Base-by-base conservation (phyloP, 2,329 filamentous ascomycete species). In the Ophidiomyces ophidiicola region DNA sequence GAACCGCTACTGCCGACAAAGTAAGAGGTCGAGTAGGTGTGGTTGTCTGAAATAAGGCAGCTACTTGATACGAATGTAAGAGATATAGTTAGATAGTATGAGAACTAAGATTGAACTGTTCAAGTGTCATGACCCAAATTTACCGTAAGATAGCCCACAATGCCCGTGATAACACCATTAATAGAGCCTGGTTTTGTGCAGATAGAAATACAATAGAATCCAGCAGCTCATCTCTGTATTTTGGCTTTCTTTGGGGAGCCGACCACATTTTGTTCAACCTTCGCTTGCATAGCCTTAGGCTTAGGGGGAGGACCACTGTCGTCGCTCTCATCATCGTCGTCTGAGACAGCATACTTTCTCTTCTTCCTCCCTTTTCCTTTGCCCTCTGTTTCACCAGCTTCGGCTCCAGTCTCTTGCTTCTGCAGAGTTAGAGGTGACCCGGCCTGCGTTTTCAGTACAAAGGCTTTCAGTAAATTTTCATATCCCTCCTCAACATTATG, bases 401-500 rank as follows among this genome's bases (percentile, higher is more conserved):
- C 41, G 8, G 20, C 45, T 42, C 4, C 37, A 45, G 10, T 51
- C 50, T 34, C 49, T 49, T 36, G 51, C 50, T 32, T 31, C 35
- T 15, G 12, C 29, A n/a, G 29, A n/a, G n/a, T n/a, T n/a, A n/a
- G n/a, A n/a, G n/a, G 15, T 46, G 7, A 44, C 35, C 8, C 46
- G 32, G 12, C 42, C 50, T 3, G 44, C 44, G 32, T 48, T 32
- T 57, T 54, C 11, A 53, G 51, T 12, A 48, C 51, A 46, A 66
- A 61, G 5, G 50, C 54, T 18, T 56, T 69, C 11, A 79, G 53
- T 32, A 75, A 58, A 41, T 68, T 63, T 41, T 70, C 67, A 53
- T 77, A 79, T 32, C 75, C 74, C 33, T 70, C 69, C 45, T 74
- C 66, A 31, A 77, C 70, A 44, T 65, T 70, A 14, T 68, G 63